Conservation (phyloP, 1,284 basidiomycete genomes). For the Fereydounia khargensis region DNA sequence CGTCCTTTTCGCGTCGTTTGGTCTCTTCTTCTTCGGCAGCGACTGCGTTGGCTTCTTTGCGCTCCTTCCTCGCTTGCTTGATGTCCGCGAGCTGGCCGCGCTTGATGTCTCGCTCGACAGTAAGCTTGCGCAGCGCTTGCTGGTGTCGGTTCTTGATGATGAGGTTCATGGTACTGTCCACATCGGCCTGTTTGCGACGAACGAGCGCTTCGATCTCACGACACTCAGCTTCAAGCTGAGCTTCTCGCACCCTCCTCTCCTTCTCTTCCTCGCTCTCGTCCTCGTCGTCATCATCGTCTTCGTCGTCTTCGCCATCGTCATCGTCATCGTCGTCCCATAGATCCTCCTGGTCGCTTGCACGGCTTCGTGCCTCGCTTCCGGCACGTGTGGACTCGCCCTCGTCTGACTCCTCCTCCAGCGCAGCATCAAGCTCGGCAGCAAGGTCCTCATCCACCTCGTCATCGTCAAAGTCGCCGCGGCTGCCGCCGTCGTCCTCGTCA, state of each 20-base stretch:
- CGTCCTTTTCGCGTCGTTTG: conserved; percentile 27
- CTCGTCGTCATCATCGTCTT: conserved; percentile 70
- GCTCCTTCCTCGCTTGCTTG: conserved; percentile 43
- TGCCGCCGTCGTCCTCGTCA: conserved; percentile 59
- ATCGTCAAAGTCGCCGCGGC: conserved; percentile 61
- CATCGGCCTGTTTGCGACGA: conserved; percentile 49
- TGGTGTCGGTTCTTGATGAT: conserved; percentile 55
- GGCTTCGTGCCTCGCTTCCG: conserved; percentile 33
- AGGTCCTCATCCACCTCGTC: conserved; percentile 64
- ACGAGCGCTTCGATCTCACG: conserved; percentile 53
- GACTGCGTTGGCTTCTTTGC: conserved; percentile 43
- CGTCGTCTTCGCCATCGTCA: conserved; percentile 67
- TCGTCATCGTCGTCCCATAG: conserved; percentile 51
- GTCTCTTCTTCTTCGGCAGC: conserved; percentile 33
- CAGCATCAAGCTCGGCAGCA: conserved; percentile 61
- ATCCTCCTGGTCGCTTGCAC: conserved; percentile 45
- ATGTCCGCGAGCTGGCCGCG: conserved; percentile 47
- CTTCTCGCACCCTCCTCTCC: conserved; percentile 50
- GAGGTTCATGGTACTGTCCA: conserved; percentile 49
- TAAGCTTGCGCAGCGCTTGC: conserved; percentile 47
- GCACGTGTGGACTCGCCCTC: conserved; percentile 60
- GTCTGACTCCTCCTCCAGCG: conserved; percentile 61
- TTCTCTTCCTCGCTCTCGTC: conserved; percentile 52
- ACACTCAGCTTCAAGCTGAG: conserved; percentile 54
- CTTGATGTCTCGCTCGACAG: conserved; percentile 51